These are phyloP conservation scores for Thielaviopsis ethacetica DNA, from an alignment of 2,329 filamentous ascomycete species.

Conservation along the genomic window DNA sequence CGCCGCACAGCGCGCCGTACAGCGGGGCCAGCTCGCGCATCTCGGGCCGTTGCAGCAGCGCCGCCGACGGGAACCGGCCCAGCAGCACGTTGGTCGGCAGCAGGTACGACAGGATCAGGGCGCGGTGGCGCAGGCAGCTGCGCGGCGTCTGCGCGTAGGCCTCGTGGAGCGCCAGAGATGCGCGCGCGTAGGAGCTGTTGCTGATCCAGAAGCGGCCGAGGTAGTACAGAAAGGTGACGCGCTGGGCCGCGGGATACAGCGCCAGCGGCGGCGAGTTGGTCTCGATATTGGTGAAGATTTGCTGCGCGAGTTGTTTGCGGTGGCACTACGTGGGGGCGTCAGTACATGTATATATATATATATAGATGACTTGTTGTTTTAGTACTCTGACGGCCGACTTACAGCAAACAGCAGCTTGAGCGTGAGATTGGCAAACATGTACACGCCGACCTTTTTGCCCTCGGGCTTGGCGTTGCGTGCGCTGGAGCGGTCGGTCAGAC, in stretches of 20 bases:
- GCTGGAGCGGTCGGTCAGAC: conserved; percentile 63
- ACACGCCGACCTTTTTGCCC: conserved; percentile 76
- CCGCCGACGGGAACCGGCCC: conserved; percentile 59
- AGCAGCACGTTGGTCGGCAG: conserved; percentile 70
- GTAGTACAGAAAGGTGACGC: conserved; percentile 89
- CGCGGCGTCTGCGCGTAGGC: conserved; percentile 57
- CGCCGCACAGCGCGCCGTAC: conserved; percentile 57
- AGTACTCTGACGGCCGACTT: too few species aligned
- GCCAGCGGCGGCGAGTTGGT: conserved; percentile 66
- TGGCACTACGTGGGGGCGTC: conserved; percentile 50
- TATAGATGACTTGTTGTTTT: too few species aligned
- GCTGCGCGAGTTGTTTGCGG: conserved; percentile 68
- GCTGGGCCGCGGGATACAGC: conserved; percentile 69
- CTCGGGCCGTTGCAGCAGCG: conserved; percentile 54
- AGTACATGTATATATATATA: too few species aligned
- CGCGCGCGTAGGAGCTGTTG: conserved; percentile 66
- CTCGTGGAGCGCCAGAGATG: conserved; percentile 56
- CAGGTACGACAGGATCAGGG: conserved; percentile 67
- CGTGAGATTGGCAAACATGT: conserved; percentile 81
- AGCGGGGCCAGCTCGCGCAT: conserved; percentile 44
- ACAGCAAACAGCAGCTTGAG: conserved; percentile 76
- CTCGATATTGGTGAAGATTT: conserved; percentile 78
- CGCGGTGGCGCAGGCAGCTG: conserved; percentile 53
- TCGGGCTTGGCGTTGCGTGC: conserved; percentile 52
- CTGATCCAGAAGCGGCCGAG: conserved; percentile 80